Conservation (phyloP, 129 eudicot genomes). For the Tanacetum coccineum region DNA sequence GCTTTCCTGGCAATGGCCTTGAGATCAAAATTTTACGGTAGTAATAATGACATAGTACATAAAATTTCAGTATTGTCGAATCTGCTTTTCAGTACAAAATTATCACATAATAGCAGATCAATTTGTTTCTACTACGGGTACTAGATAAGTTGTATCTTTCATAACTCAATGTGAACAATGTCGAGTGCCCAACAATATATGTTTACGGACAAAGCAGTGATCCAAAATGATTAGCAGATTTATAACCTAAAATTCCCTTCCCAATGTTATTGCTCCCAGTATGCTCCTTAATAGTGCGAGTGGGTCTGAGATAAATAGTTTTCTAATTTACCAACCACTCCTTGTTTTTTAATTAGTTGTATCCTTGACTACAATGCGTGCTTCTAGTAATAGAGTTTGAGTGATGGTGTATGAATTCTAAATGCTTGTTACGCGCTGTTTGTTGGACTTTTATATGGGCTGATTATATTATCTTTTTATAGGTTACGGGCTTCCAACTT, state of each 20-base stretch:
- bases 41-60: no score
- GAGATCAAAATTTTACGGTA: no score
- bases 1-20: background rate
- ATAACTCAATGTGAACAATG: background rate
- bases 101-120: no score
- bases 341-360: background rate
- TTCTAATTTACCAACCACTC: background rate
- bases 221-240: background rate
- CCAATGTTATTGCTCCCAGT: background rate
- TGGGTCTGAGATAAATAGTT: background rate
- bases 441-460: background rate
- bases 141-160: no score
- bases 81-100: no score
- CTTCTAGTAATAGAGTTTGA: background rate
- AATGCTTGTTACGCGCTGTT: background rate
- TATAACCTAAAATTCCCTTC: background rate
- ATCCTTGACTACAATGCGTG: background rate
- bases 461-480: conserved; percentile 11
- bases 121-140: no score
- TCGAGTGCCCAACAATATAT: background rate
- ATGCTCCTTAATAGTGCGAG: background rate
- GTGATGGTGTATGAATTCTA: background rate
- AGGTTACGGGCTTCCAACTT: conserved; percentile 83
- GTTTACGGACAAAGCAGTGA: background rate
- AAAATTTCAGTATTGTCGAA: background rate